phyloP scores from a whole-genome alignment of 768 basidiomycete genomes.

The Leccinum rimulosum region DNA sequence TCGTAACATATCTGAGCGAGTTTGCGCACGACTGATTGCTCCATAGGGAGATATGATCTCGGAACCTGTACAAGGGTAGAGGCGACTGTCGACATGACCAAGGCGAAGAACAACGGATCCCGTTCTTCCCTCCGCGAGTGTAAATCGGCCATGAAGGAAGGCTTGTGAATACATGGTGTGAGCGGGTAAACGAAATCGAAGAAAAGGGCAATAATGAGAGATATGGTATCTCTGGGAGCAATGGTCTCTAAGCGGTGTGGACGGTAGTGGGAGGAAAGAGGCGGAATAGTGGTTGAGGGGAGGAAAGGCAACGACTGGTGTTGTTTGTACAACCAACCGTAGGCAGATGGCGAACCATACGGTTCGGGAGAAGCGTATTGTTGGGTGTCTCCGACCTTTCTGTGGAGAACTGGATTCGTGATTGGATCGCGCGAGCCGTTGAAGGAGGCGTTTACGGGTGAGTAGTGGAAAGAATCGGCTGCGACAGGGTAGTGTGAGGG shows the following conservation, averaged over 20 bases:
- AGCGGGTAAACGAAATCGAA: conserved; percentile 93
- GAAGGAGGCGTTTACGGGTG: conserved; percentile 37
- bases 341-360: conserved; percentile 62
- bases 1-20: conserved; percentile 79
- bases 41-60: conserved; percentile 84
- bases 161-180: conserved; percentile 88
- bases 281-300: conserved; percentile 43
- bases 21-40: conserved; percentile 78
- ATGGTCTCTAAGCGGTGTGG: conserved; percentile 78
- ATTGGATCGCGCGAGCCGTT: conserved; percentile 39
- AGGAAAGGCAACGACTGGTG: conserved; percentile 48
- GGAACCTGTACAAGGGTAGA: conserved; percentile 88
- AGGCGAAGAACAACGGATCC: conserved; percentile 86
- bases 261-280: conserved; percentile 73
- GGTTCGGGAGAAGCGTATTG: conserved; percentile 45
- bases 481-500: conserved; percentile 72
- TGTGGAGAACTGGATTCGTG: conserved; percentile 32
- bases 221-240: conserved; percentile 77
- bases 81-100: conserved; percentile 87
- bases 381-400: conserved; percentile 45
- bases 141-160: conserved; percentile 89
- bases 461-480: conserved; percentile 64
- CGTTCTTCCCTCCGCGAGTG: conserved; percentile 76
- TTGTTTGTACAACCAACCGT: conserved; percentile 72
- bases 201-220: conserved; percentile 81